Evolutionary conservation across 495 filamentous ascomycete genomes (phyloP), one percentile per base, ranked within the genome.

Genomic region (Echria macrotheca): DNA sequence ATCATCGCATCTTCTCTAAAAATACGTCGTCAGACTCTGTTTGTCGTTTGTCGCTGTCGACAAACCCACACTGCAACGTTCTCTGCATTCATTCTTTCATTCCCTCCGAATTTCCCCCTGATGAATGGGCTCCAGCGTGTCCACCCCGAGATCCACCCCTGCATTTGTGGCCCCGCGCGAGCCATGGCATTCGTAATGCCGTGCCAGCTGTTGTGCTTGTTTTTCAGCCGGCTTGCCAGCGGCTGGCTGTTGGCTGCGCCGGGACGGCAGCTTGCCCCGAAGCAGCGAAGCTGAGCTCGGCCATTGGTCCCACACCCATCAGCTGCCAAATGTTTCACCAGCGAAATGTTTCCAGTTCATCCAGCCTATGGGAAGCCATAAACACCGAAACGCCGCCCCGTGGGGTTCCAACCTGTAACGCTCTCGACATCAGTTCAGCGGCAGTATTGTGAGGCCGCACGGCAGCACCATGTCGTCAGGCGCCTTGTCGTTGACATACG

Each of bases 361-460:
- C n/a, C n/a, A n/a, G n/a, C n/a, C n/a, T n/a, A n/a, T n/a, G n/a
- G n/a, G n/a, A n/a, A n/a, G n/a, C n/a, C n/a, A n/a, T n/a, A n/a
- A n/a, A n/a, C 43, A 37, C 32, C 44, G 24, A 18, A 37, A 32
- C 22, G 23, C 14, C 18, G 29, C 24, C 29, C 29, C 21, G 15
- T 47, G 25, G 10, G 44, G 26, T 14, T 10, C 28, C 28, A 33
- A 21, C 44, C 31, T 22, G 26, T 12, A 23, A 22, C 28, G 28
- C 25, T 26, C 1, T 19, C 41, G 10, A 36, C 29, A 22, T 48
- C 46, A 55, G 40, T 55, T 64, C 44, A 64, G 44, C 26, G 53
- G 56, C 51, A 64, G 51, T 45, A 64, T 59, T 17, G 49, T 55
- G 52, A 64, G 31, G 28, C 58, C 61, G 31, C 56, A 59, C 18